Evolutionary conservation across 106 monocot genomes (phyloP), one percentile per base, ranked within the genome.

Genomic region (Chionographis japonica): DNA sequence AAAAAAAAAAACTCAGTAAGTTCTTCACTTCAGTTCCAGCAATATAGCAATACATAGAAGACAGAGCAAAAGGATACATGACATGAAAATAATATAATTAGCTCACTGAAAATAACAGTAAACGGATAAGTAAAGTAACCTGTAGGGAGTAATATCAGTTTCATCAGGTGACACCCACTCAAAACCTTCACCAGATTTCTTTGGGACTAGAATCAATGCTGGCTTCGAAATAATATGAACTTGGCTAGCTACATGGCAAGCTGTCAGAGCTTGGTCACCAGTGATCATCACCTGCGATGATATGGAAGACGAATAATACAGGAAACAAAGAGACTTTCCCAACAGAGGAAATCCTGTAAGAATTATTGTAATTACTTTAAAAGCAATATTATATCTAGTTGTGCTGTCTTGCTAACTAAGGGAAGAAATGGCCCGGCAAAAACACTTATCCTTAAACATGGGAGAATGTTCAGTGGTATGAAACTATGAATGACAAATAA

Each of bases 221-320:
- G 97, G 92, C 69, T 85, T 92, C 7, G 92, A 86, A 57, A 87
- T 90, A 14, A 98, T 98, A 79, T 93, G 75, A 65, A 98, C 97
- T 87, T 93, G 97, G 65, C 87, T 79, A 65, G 97, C 89, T 50
- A 98, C 97, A 73, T 98, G 83, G 74, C 97, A 98, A 63, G 97
- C 97, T 56, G 97, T 98, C 68, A 98, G 61, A 79, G 97, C 97
- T 78, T 98, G 97, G 66, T 98, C 97, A 56, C 97, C 97, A 75
- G 97, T 98, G 59, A 98, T 98, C 97, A 98, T 98, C 27, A 71
- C 92, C 97, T 98, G 58, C 43, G 12, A 69, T 50, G 36, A 59
- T 2, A 61, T 8, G 27, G 27, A 8, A 77, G 40, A 12, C 43
- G 52, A 55, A 17, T 27, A 69, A 18, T 10, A 50, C 11, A 58